These are phyloP conservation scores for Posidonia australis DNA, from an alignment of 106 monocot species.

Conservation along the genomic window DNA sequence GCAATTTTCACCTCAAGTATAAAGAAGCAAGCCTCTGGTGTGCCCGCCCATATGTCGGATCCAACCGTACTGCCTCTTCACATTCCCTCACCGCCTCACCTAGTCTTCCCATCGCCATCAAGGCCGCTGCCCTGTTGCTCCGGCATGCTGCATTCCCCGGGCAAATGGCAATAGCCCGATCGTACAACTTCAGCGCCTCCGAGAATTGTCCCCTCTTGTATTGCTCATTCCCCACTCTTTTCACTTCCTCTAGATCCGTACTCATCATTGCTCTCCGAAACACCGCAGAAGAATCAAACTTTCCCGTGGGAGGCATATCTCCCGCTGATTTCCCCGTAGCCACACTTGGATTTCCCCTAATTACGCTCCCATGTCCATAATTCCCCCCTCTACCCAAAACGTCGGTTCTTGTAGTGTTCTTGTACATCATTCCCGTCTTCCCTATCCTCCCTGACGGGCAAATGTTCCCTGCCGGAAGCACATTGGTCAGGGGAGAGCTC, in stretches of 20 bases:
- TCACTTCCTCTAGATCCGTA: constrained; percentile 57
- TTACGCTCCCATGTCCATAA: constrained; percentile 64
- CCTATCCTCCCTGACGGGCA: constrained; percentile 53
- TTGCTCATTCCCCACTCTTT: constrained; percentile 46
- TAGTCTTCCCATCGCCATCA: constrained; percentile 37
- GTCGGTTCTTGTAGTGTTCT: constrained; percentile 25
- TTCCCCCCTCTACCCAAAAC: constrained; percentile 50
- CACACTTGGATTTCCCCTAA: constrained; percentile 27
- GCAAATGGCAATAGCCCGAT: constrained; percentile 44
- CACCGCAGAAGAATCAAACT: constrained; percentile 7
- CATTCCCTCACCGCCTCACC: constrained; percentile 59
- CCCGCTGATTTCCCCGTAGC: constrained; percentile 12
- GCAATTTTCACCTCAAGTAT: constrained; percentile 42
- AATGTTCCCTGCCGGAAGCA: constrained; percentile 58
- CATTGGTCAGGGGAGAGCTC: constrained; percentile 21
- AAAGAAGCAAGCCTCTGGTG: constrained; percentile 57
- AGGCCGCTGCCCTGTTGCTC: constrained; percentile 64
- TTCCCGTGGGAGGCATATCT: constrained; percentile 2
- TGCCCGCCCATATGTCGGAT: constrained; percentile 45
- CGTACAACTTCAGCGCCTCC: constrained; percentile 59
- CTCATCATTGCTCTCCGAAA: constrained; percentile 34
- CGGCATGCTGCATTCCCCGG: constrained; percentile 45
- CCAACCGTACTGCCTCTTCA: constrained; percentile 54
- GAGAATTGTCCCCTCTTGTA: constrained; percentile 50
- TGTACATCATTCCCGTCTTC: constrained; percentile 25